Conservation (phyloP, 331 rosid species). For the Acacia pycnantha region DNA sequence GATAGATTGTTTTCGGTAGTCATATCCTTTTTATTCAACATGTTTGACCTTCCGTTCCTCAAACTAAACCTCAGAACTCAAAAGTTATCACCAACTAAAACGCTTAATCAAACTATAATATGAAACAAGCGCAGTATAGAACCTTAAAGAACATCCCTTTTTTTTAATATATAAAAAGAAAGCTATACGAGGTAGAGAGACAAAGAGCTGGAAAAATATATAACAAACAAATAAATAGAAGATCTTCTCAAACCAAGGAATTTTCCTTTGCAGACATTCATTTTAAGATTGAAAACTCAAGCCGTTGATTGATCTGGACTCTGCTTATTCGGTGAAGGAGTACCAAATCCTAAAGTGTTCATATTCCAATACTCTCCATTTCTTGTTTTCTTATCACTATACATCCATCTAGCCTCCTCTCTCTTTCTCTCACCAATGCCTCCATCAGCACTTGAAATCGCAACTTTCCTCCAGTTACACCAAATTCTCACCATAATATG, state of each 20-base stretch:
- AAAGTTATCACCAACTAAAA: not conserved
- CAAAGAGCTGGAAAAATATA: not conserved
- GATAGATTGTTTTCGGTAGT: not conserved
- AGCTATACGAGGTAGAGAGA: constrained; percentile 3
- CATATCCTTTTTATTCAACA: not conserved
- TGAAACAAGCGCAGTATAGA: not conserved
- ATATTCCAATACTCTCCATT: constrained; percentile 79
- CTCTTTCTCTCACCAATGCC: constrained; percentile 31
- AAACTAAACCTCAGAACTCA: not conserved
- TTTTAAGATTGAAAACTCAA: constrained; percentile 54
- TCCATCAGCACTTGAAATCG: constrained; percentile 61
- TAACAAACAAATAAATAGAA: not conserved
- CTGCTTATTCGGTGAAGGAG: constrained; percentile 60
- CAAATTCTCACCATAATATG: constrained; percentile 84
- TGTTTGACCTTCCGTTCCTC: not conserved
- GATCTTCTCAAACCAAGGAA: constrained; percentile 27
- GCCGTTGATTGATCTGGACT: constrained; percentile 43
- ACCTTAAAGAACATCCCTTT: not conserved
- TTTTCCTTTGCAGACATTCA: constrained; percentile 44
- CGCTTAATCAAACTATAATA: not conserved
- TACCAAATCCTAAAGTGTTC: constrained; percentile 49
- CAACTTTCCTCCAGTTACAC: constrained; percentile 84
- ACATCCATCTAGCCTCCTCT: constrained; percentile 45
- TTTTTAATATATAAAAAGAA: not conserved
- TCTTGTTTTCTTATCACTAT: constrained; percentile 50